Conservation (phyloP, 441 rosid genomes). For the Metrosideros polymorpha region DNA sequence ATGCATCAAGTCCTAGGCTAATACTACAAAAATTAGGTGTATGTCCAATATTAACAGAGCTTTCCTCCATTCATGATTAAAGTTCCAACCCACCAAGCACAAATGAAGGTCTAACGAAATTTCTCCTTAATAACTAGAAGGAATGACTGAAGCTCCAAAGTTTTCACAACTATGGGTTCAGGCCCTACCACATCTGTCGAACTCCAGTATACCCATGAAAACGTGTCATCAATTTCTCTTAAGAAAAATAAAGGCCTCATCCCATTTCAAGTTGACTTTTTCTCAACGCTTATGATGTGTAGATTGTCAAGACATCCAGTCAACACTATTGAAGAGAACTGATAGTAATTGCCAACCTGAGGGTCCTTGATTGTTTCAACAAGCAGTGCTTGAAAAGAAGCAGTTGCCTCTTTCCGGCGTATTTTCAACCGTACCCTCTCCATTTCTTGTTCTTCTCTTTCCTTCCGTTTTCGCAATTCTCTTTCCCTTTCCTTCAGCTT, state of each 20-base stretch:
- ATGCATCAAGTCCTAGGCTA: not conserved
- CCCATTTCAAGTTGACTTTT: not conserved
- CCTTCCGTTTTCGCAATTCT: conserved; percentile 86
- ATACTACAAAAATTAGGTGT: not conserved
- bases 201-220: not conserved
- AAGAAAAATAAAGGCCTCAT: not conserved
- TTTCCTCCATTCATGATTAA: not conserved
- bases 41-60: not conserved
- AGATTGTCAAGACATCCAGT: not conserved
- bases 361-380: conserved; percentile 93
- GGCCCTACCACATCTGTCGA: not conserved
- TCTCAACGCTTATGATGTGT: not conserved
- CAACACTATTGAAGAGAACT: not conserved
- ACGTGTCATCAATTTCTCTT: not conserved
- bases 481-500: conserved; percentile 88
- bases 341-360: conserved; percentile 38
- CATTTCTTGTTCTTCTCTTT: conserved; percentile 95
- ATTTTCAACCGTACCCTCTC: conserved; percentile 84
- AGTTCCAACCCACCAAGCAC: not conserved
- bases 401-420: conserved; percentile 78
- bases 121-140: not conserved
- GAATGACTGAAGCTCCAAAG: not conserved
- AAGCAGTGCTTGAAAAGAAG: conserved; percentile 91
- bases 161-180: not conserved
- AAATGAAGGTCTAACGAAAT: not conserved